Base-by-base conservation (phyloP, 805 yeast species). In the Teunomyces tritomae region DNA sequence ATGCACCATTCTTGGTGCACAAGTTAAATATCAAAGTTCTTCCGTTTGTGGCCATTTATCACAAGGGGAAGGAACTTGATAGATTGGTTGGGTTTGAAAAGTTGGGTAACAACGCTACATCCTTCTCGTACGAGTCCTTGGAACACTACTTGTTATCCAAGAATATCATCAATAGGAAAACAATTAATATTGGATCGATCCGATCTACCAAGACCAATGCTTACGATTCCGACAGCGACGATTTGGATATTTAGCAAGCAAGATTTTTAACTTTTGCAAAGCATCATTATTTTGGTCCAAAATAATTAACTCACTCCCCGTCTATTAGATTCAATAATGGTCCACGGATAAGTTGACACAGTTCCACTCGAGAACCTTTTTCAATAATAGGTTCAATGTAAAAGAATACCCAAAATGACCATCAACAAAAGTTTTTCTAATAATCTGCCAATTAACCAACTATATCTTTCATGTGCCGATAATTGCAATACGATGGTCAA, bases 1-100 rank as follows among this genome's bases (percentile, higher is more conserved):
- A 77, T 33, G 86, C 91, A 1, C 90, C 95, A 3, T 89, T 89
- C 58, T 67, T 89, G 39, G 89, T 82, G 4, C 67, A 80, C 2
- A 82, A 80, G 58, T 72, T 89, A 34, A 68, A 72, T 2, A 74
- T 89, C 43, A 80, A 84, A 59, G 82, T 85, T 8, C 70, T 89
- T 4, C 96, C 96, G 0, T 84, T 83, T 53, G 82, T 88, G 2
- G 64, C 85, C 1, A 70, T 82, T 7, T 89, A 84, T 58, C 68
- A 67, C 9, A 68, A 77, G 32, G 91, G 91, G 1, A 64, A 73
- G 39, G 92, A 87, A 55, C 59, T 70, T 3, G 73, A 76, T 10
- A 67, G 88, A 50, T 57, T 87, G 4, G 75, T 87, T 4, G 96
- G 96, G 5, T 84, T 89, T 57, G 84, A 83, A 45, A 76, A 78